Conservation (phyloP, 768 basidiomycete species). For the Lactarius hengduanensis region DNA sequence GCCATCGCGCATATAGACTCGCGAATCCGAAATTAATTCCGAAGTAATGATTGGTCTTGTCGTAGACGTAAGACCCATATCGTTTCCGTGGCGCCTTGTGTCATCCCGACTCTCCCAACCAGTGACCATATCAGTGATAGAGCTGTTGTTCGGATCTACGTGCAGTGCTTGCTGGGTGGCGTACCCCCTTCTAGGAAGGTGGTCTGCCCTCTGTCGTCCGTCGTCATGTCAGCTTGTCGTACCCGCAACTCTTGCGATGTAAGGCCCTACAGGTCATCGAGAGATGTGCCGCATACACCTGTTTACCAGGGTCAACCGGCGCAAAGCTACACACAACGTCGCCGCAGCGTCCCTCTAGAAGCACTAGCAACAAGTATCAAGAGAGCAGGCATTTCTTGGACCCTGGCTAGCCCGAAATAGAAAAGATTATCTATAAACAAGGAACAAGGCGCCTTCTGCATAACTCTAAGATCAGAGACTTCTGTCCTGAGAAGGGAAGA, state of each 20-base stretch:
- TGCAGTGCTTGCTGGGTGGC: background rate
- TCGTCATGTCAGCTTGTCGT: background rate
- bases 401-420: background rate
- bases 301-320: background rate
- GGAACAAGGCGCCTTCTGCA: background rate
- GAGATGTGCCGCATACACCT: background rate
- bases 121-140: background rate
- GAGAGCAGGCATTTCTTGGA: background rate
- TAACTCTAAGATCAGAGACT: background rate
- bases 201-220: background rate
- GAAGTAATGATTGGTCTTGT: background rate
- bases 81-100: background rate
- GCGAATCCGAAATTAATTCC: background rate
- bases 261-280: background rate
- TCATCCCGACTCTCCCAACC: background rate
- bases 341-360: background rate
- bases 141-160: background rate
- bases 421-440: background rate
- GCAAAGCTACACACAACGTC: background rate
- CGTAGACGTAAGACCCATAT: background rate
- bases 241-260: background rate
- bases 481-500: no score
- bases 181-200: background rate
- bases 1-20: background rate
- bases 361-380: background rate